Percentiles rank a stretch among this genome's conserved stretches.
Conservation (phyloP, 2,329 filamentous ascomycete species). For the Corinectria fuckeliana region DNA sequence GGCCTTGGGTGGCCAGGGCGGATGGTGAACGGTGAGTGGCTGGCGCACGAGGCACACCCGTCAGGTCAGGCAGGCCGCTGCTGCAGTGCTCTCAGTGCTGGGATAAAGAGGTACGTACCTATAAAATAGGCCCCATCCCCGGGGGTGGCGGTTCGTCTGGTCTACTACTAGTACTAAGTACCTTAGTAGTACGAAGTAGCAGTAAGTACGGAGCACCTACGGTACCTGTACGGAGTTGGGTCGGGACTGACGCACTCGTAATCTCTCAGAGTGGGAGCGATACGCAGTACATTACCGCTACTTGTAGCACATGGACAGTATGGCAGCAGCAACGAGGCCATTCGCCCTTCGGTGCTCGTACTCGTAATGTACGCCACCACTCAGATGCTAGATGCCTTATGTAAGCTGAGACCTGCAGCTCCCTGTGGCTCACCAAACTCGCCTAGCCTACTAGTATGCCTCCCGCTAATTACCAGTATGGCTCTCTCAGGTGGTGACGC, state of each 20-base stretch:
- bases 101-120: constrained; percentile 15
- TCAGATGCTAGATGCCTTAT: background rate
- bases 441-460: constrained; percentile 2
- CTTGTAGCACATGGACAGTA: background rate
- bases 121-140: constrained; percentile 11
- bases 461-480: constrained; percentile 8
- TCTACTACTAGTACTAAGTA: no score
- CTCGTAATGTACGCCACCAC: background rate
- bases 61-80: constrained; percentile 25
- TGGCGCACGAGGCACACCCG: constrained; percentile 34
- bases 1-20: constrained; percentile 23
- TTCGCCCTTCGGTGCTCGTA: background rate
- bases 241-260: constrained; percentile 18
- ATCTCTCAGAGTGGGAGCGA: constrained; percentile 7
- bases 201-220: background rate
- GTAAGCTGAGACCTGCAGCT: background rate
- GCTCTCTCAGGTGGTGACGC: no score
- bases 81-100: background rate
- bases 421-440: background rate
- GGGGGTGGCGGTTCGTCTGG: constrained; percentile 16
- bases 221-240: constrained; percentile 4
- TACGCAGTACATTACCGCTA: constrained; percentile 5
- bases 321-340: background rate
- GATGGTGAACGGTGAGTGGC: constrained; percentile 26
- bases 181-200: no score